Conservation (phyloP, 1,284 basidiomycete species). For the Tausonia pullulans region DNA sequence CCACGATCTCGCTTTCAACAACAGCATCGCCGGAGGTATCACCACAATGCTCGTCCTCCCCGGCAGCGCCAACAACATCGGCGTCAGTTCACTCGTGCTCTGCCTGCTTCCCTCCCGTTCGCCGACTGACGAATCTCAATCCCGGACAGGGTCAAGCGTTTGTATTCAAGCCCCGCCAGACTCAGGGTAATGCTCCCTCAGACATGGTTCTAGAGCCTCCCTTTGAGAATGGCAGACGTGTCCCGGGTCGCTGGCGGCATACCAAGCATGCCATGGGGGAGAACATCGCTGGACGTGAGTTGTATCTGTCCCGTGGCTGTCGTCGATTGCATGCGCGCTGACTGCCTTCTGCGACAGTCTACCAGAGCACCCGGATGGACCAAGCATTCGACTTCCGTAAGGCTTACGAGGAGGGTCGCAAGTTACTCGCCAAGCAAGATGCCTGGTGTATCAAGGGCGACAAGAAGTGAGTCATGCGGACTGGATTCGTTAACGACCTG, state of each 20-base stretch:
- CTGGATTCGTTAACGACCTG: background rate
- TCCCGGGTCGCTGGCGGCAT: constrained; percentile 22
- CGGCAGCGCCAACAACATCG: constrained; percentile 23
- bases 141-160: background rate
- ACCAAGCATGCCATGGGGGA: constrained; percentile 25
- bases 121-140: background rate
- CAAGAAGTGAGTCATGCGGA: background rate
- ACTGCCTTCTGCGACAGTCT: constrained; percentile 27
- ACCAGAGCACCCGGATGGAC: constrained; percentile 42
- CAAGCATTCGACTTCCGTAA: constrained; percentile 43
- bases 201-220: constrained; percentile 36
- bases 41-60: constrained; percentile 42
- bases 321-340: too few species aligned
- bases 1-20: constrained; percentile 38
- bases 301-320: background rate
- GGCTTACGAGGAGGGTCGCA: constrained; percentile 59
- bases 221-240: constrained; percentile 19
- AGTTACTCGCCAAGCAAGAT: constrained; percentile 64
- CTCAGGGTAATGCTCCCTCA: background rate
- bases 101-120: background rate
- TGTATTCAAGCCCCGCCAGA: constrained; percentile 5
- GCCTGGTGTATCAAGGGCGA: constrained; percentile 49
- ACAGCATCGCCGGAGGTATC: constrained; percentile 40
- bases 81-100: background rate
- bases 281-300: constrained; percentile 3